These are phyloP conservation scores for Esteya vermicola DNA, from an alignment of 2,329 filamentous ascomycete species.

Conservation along the genomic window DNA sequence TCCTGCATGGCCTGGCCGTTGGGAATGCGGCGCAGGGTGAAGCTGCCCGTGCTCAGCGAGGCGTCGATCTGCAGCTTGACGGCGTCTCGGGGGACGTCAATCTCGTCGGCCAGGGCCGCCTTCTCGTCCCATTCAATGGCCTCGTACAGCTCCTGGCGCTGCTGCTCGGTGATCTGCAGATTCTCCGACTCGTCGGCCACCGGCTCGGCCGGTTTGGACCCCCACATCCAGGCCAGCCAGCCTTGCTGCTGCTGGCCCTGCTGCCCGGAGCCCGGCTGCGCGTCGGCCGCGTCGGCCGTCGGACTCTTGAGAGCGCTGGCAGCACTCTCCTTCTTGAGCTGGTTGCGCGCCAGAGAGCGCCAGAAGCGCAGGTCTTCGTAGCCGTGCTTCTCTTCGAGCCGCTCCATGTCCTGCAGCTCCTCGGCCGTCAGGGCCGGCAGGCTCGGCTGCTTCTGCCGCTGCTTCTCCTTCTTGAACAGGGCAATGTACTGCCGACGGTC, in stretches of 20 bases:
- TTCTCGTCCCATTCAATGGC: slow-evolving; percentile 99
- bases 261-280: slow-evolving; percentile 17
- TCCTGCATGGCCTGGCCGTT: slow-evolving; percentile 56
- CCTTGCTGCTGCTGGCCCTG: slow-evolving; percentile 57
- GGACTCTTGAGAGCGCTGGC: slow-evolving; percentile 75
- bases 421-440: slow-evolving; percentile 54
- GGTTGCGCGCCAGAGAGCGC: slow-evolving; percentile 84
- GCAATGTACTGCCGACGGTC: slow-evolving; percentile 81
- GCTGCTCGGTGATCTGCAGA: slow-evolving; percentile 83
- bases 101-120: slow-evolving; percentile 68
- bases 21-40: slow-evolving; percentile 78
- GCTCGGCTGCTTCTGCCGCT: no score
- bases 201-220: slow-evolving; percentile 49
- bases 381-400: slow-evolving; percentile 71
- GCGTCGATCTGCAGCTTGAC: slow-evolving; percentile 88
- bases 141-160: slow-evolving; percentile 90
- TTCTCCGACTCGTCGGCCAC: slow-evolving; percentile 54
- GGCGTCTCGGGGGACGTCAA: slow-evolving; percentile 82
- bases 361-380: slow-evolving; percentile 98
- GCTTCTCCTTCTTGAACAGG: slow-evolving; percentile 88
- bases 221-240: slow-evolving; percentile 90
- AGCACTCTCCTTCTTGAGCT: slow-evolving; percentile 88
- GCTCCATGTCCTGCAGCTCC: slow-evolving; percentile 59
- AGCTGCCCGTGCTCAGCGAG: slow-evolving; percentile 88
- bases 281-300: no score